Percentiles rank a stretch among this genome's conserved stretches.
phyloP scores from a whole-genome alignment of 768 basidiomycete genomes.

The Lyophyllum decastes region DNA sequence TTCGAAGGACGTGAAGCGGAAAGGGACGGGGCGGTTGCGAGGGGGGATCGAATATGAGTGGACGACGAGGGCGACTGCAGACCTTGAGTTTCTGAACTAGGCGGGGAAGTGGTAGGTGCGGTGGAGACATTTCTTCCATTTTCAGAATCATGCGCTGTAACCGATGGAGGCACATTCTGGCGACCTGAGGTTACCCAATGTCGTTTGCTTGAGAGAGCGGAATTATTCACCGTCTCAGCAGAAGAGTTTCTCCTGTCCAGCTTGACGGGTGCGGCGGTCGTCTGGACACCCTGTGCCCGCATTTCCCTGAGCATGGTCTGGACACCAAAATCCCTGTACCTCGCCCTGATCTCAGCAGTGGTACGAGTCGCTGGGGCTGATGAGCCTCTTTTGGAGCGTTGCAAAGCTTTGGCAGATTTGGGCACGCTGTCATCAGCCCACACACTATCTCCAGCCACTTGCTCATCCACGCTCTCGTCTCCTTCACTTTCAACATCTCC shows the following conservation, averaged over 20 bases:
- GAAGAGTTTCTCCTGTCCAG: slow-evolving; percentile 3
- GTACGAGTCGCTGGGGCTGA: slow-evolving; percentile 33
- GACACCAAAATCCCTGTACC: slow-evolving; percentile 67
- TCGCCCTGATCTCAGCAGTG: slow-evolving; percentile 46
- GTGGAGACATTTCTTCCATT: slow-evolving; percentile 17
- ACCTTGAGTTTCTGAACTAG: slow-evolving; percentile 9
- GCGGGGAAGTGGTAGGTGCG: slow-evolving; percentile 19
- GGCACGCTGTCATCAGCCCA: slow-evolving; percentile 39
- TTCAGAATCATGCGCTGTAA: slow-evolving; percentile 21
- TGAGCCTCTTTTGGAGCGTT: slow-evolving; percentile 36
- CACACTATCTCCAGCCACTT: slow-evolving; percentile 24
- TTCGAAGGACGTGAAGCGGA: slow-evolving; percentile 25
- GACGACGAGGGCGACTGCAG: slow-evolving; percentile 19
- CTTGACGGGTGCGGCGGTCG: slow-evolving; percentile 31
- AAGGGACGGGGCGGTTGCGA: slow-evolving; percentile 4
- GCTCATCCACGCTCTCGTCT: slow-evolving; percentile 48
- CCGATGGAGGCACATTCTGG: slow-evolving; percentile 21
- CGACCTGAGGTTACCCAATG: slow-evolving; percentile 31
- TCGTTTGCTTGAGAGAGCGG: slow-evolving; percentile 20
- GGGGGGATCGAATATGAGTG: slow-evolving; percentile 7
- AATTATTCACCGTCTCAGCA: slow-evolving; percentile 12
- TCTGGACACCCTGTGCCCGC: slow-evolving; percentile 62
- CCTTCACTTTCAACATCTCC: slow-evolving; percentile 81
- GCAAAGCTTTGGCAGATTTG: slow-evolving; percentile 25
- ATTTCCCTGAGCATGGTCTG: slow-evolving; percentile 65